Percentiles rank a stretch among this genome's conserved stretches.
Conservation (phyloP, 306 rosid species). For the Ceratonia siliqua region DNA sequence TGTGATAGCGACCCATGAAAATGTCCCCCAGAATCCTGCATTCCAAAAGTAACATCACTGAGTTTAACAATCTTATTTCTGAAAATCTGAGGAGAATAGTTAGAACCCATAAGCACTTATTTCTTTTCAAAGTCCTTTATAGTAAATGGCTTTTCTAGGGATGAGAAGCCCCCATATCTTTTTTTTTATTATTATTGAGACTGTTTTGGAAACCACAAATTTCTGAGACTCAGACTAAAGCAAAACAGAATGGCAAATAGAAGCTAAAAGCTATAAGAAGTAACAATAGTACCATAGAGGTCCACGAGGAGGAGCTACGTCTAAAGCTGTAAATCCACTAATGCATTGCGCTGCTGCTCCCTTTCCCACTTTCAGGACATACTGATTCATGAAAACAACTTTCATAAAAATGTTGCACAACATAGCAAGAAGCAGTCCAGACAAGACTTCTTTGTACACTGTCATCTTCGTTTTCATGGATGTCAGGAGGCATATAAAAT, state of each 20-base stretch:
- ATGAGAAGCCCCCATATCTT: neutral
- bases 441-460: neutral
- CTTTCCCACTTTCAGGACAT: conserved; percentile 64
- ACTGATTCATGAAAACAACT: conserved; percentile 48
- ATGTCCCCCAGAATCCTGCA: conserved; percentile 38
- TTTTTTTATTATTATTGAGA: neutral
- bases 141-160: neutral
- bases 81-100: neutral
- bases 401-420: neutral
- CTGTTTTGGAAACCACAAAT: neutral
- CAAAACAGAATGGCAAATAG: neutral
- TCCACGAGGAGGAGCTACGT: conserved; percentile 73
- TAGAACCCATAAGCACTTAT: neutral
- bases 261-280: neutral
- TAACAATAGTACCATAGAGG: conserved; percentile 59
- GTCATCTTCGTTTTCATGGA: too few species aligned
- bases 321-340: conserved; percentile 71
- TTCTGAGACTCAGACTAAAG: neutral
- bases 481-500: too few species aligned
- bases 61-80: neutral
- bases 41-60: neutral
- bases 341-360: conserved; percentile 67
- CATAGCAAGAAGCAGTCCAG: neutral
- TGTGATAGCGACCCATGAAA: conserved; percentile 59
- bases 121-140: neutral